Evolutionary conservation across 768 basidiomycete genomes (phyloP), one percentile per base, ranked within the genome.

Genomic region (Nidula microcarpa): DNA sequence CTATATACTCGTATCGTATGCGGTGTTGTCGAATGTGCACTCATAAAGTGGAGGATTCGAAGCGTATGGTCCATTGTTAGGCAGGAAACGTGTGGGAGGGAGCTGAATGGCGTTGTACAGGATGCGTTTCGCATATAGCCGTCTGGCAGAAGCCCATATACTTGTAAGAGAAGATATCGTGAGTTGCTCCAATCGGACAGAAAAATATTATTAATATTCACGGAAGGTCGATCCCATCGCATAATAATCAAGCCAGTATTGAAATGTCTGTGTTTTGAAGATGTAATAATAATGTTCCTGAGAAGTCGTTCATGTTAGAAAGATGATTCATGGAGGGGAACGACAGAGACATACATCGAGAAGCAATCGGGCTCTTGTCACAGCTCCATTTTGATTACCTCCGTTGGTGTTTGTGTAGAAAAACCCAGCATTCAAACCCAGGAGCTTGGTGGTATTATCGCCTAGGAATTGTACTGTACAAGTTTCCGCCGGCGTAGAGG

Each of bases 181-280:
- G 43, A 58, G 59, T 30, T 49, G 44, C 33, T 52, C 65, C 67
- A 10, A 55, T 47, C 30, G 63, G 47, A 17, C 51, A 30, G 23
- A 30, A 30, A 30, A 30, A 30, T 30, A 30, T 4, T 2, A 30
- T 4, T 30, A 4, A 2, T 30, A 30, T 4, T 4, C 23, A 30
- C 23, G 4, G 23, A 30, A 30, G 23, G 23, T 30, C 23, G 23
- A 4, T 30, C 53, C 18, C 53, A 52, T 2, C 68, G 70, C 0
- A 51, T 52, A 33, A 73, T 68, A 13, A 57, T 63, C 6, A 73
- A 57, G 5, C 65, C 71, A 14, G 62, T 65, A 17, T 71, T 72
- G 55, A 70, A 64, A 16, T 65, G 55, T 62, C 54, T 3, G 60
- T 49, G 49, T 69, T 35, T 57, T 62, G 18, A 69, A 65, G 30